phyloP scores from a whole-genome alignment of 2,329 filamentous ascomycete species.

The Penicillium janthinellum region DNA sequence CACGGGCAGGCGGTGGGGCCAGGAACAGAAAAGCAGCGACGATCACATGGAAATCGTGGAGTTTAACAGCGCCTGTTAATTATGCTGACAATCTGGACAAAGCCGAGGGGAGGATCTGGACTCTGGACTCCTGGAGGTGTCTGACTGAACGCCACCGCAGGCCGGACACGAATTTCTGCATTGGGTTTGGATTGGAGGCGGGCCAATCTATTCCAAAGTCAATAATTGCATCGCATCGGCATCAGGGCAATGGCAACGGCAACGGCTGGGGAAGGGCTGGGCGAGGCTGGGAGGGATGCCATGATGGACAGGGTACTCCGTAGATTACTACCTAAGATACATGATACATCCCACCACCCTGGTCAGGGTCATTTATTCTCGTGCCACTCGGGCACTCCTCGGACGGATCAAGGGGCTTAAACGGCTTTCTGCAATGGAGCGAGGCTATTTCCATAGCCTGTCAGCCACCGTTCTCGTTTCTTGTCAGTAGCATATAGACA shows the following conservation, averaged over 20 bases:
- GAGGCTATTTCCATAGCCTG: background rate
- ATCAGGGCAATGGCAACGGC: background rate
- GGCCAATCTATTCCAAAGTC: background rate
- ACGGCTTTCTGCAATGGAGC: background rate
- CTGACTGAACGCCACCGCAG: background rate
- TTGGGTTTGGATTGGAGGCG: constrained; percentile 4
- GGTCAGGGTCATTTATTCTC: background rate
- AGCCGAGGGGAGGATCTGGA: background rate
- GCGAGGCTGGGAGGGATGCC: background rate
- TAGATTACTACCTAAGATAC: background rate
- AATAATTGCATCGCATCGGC: background rate
- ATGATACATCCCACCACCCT: background rate
- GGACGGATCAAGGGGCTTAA: background rate
- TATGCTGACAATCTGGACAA: background rate
- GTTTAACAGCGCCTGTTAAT: background rate
- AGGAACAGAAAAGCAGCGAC: constrained; percentile 11
- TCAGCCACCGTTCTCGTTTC: background rate
- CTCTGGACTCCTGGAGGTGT: background rate
- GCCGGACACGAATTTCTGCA: background rate
- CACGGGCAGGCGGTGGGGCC: background rate
- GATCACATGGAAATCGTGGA: constrained; percentile 11
- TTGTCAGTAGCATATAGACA: background rate
- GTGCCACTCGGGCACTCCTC: background rate
- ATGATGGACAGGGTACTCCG: background rate
- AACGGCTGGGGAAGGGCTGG: background rate